Evolutionary conservation across 805 yeast genomes (phyloP).

Genomic region (Candida namnaoensis): DNA sequence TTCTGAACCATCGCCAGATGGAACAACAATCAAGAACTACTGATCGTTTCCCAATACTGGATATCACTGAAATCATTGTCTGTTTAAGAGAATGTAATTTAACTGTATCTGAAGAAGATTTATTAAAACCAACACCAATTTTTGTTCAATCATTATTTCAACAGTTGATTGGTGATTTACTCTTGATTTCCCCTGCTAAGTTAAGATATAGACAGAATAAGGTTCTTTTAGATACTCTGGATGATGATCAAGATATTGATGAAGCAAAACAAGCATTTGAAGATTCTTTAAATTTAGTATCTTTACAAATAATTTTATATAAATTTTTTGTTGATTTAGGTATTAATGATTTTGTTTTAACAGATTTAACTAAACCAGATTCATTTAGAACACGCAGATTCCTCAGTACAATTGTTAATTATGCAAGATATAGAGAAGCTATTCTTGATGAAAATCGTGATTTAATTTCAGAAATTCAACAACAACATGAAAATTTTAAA

Average conservation of each 20-base stretch:
- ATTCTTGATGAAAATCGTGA: slow-evolving; percentile 63
- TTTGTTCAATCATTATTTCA: slow-evolving; percentile 47
- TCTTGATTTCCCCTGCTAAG: slow-evolving; percentile 36
- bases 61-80: slow-evolving; percentile 44
- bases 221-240: slow-evolving; percentile 4
- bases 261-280: slow-evolving; percentile 23
- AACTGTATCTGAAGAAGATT: slow-evolving; percentile 48
- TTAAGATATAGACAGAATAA: slow-evolving; percentile 10
- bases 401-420: slow-evolving; percentile 77
- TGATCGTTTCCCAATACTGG: slow-evolving; percentile 58
- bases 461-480: slow-evolving; percentile 45
- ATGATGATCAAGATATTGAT: slow-evolving; percentile 6
- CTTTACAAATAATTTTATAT: slow-evolving; percentile 50
- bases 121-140: slow-evolving; percentile 47
- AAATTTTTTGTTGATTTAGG: slow-evolving; percentile 67
- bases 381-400: slow-evolving; percentile 52
- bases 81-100: slow-evolving; percentile 58
- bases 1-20: not conserved
- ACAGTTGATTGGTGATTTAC: slow-evolving; percentile 52
- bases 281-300: slow-evolving; percentile 40
- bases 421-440: slow-evolving; percentile 76
- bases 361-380: slow-evolving; percentile 78
- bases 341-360: slow-evolving; percentile 63
- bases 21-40: not conserved
- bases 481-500: slow-evolving; percentile 35